Conservation (phyloP, 2,329 filamentous ascomycete genomes). For the Xylariaceae sp. region DNA sequence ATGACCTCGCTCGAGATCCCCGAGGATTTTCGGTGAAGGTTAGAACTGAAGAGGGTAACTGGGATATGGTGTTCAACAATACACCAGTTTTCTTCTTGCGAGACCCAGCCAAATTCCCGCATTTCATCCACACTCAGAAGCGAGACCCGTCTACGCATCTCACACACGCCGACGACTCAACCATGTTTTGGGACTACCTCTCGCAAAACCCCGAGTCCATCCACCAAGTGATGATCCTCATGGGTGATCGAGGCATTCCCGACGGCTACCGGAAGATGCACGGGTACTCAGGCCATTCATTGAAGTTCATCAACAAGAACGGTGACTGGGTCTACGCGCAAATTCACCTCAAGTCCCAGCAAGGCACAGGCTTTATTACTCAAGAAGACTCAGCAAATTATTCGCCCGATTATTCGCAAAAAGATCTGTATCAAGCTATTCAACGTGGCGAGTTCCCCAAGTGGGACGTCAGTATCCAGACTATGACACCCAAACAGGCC, state of each 20-base stretch:
- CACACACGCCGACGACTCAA: conserved; percentile 45
- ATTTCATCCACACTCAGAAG: conserved; percentile 73
- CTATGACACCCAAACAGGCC: conserved; percentile 46
- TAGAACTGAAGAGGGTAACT: conserved; percentile 69
- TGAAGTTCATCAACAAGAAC: conserved; percentile 63
- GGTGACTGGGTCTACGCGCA: conserved; percentile 64
- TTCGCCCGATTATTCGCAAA: conserved; percentile 60
- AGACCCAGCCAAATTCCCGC: conserved; percentile 68
- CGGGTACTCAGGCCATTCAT: conserved; percentile 63
- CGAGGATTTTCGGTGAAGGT: conserved; percentile 72
- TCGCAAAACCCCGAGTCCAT: conserved; percentile 60
- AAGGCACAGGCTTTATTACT: conserved; percentile 58
- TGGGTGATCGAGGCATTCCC: conserved; percentile 63
- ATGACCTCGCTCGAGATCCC: conserved; percentile 53
- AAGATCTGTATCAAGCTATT: conserved; percentile 63
- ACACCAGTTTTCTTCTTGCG: conserved; percentile 73
- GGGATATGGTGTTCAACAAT: conserved; percentile 69
- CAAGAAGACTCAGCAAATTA: conserved; percentile 54
- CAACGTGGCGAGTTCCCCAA: conserved; percentile 55
- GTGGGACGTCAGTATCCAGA: conserved; percentile 63
- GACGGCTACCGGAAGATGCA: conserved; percentile 65
- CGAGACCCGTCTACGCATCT: conserved; percentile 66
- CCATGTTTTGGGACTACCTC: conserved; percentile 65
- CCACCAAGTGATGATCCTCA: conserved; percentile 63
- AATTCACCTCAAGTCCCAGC: conserved; percentile 60